Percentiles rank a stretch among this genome's conserved stretches.
These are phyloP conservation scores for Neurospora pannonica DNA, from an alignment of 495 filamentous ascomycete genomes.

Conservation along the genomic window DNA sequence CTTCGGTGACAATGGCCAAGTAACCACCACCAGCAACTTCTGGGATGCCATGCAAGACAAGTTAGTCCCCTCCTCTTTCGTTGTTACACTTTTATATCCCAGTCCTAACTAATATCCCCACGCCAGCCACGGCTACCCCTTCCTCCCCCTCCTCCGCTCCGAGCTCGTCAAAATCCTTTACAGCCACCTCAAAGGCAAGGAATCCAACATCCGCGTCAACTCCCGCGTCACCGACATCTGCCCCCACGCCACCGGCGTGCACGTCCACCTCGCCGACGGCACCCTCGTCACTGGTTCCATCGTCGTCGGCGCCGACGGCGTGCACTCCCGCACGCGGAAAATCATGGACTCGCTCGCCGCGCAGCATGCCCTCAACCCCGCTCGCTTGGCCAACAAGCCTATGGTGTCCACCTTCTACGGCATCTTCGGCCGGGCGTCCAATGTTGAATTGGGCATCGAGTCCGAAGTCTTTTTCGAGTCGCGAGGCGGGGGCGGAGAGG, in stretches of 20 bases:
- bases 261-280: constrained; percentile 29
- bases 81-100: no score
- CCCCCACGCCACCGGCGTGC: constrained; percentile 12
- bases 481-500: not conserved
- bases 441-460: not conserved
- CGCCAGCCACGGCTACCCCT: constrained; percentile 25
- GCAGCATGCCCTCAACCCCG: not conserved
- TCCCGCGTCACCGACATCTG: constrained; percentile 23
- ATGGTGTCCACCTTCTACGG: not conserved
- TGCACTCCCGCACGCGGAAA: constrained; percentile 33
- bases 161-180: constrained; percentile 26
- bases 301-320: constrained; percentile 45
- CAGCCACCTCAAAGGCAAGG: constrained; percentile 18
- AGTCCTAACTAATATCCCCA: no score
- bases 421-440: not conserved
- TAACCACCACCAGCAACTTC: not conserved
- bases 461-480: not conserved
- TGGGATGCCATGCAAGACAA: constrained; percentile 5
- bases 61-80: not conserved
- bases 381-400: not conserved
- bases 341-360: constrained; percentile 28
- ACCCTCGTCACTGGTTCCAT: constrained; percentile 31
- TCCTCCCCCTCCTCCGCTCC: constrained; percentile 24
- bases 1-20: constrained; percentile 7
- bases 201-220: constrained; percentile 19